Base-by-base conservation (phyloP, 2,329 filamentous ascomycete species). In the Fusarium incarnatum region DNA sequence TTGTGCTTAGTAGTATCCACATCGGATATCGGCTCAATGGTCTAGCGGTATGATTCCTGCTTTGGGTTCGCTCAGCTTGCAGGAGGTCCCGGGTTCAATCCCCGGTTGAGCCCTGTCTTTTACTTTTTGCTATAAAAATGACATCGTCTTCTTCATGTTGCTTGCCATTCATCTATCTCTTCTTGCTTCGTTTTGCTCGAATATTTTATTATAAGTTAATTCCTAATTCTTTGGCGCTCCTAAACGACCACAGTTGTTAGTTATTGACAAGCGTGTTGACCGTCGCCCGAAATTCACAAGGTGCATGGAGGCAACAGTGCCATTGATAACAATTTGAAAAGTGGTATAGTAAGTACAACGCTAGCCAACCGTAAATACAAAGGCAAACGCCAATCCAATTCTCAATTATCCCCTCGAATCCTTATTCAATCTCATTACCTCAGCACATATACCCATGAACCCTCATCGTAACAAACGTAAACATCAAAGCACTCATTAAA, bases 51-150 rank as follows among this genome's bases (percentile, higher is more conserved):
- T 70, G 67, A 69, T 69, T 70, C 67, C 30, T 15, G 61, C 67
- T 69, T 69, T 69, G 67, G 67, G 67, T 25, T 23, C 13, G 8
- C 10, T 44, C 27, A 23, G 11, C 6, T 6, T 82, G 80, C 80
- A 76, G 78, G 80, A 81, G 80, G 80, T 81, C 80, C 80, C 80
- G 81, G 79, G 81, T 82, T 82, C 81, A 79, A 82, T 81, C 79
- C 81, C 79, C 81, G 81, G 81, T 79, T 62, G 66, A 68, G 66
- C 66, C 66, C 66, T 8, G 15, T 2, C 2, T 53, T 67, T 57
- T 18, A 16, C 16, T 18, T 37, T 37, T 37, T 37, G 9, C 9
- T 37, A 37, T 16, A 34, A 34, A 18, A 34, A 18, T 12, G 12
- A 30, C 2, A 30, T 30, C 6, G 12, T 30, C 6, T 13, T 13